Evolutionary conservation across 345 rosid species (phyloP).

Genomic region (Clarkia xantiana): DNA sequence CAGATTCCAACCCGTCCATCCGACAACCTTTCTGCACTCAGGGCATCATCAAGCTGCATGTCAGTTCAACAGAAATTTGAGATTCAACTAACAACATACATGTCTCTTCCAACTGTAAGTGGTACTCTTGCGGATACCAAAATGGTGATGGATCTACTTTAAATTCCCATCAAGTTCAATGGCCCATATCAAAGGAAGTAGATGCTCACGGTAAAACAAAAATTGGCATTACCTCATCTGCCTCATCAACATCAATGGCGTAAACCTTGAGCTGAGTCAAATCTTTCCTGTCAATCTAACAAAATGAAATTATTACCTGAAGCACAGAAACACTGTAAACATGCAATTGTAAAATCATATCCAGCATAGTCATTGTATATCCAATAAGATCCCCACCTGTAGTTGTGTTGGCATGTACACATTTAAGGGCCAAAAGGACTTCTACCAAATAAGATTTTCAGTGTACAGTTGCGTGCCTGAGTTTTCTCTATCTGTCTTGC

Average conservation of each 20-base stretch:
- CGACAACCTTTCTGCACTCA: conserved; percentile 67
- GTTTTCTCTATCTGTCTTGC: too few species aligned
- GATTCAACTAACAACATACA: not conserved
- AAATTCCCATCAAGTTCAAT: too few species aligned
- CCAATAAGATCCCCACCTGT: too few species aligned
- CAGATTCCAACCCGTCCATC: conserved; percentile 84
- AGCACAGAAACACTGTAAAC: not conserved
- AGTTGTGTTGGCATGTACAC: too few species aligned
- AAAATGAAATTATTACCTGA: not conserved
- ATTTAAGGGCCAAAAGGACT: too few species aligned
- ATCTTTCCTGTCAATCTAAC: conserved; percentile 54
- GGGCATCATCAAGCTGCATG: conserved; percentile 86
- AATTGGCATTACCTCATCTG: conserved; percentile 67
- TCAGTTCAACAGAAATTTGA: conserved; percentile 7
- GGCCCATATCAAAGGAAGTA: too few species aligned
- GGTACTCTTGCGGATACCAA: too few species aligned
- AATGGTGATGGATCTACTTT: too few species aligned
- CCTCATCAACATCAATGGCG: conserved; percentile 96
- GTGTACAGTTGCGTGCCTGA: too few species aligned
- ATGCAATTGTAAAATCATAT: conserved; percentile 3
- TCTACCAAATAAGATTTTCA: too few species aligned
- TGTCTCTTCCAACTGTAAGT: not conserved
- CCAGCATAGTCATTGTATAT: too few species aligned
- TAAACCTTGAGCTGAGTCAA: conserved; percentile 85
- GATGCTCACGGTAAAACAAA: not conserved